Conservation (phyloP, 1,139 yeast species). For the Maudiozyma humilis region DNA sequence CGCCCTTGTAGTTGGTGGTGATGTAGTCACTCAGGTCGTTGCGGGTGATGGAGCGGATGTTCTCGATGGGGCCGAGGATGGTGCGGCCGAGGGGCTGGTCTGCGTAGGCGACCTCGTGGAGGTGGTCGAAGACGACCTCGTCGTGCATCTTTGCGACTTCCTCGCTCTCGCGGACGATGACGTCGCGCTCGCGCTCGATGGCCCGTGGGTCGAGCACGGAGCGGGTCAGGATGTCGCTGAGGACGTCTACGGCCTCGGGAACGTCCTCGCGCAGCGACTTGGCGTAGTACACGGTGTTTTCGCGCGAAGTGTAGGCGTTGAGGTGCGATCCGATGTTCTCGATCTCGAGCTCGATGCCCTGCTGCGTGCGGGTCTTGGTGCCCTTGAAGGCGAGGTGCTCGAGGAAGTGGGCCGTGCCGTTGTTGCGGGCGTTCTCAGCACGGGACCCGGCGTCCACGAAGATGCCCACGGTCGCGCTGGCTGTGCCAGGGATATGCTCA, state of each 20-base stretch:
- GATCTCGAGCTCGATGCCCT: slow-evolving; percentile 79
- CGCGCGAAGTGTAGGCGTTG: slow-evolving; percentile 95
- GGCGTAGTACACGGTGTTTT: slow-evolving; percentile 93
- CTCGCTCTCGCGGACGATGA: slow-evolving; percentile 90
- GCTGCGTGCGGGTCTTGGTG: slow-evolving; percentile 73
- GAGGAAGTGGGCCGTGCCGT: slow-evolving; percentile 95
- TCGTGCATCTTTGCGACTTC: slow-evolving; percentile 98
- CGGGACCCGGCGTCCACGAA: slow-evolving; percentile 94
- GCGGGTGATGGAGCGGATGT: slow-evolving; percentile 72
- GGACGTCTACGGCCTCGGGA: slow-evolving; percentile 76
- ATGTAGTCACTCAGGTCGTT: slow-evolving; percentile 74
- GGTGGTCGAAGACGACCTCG: slow-evolving; percentile 94
- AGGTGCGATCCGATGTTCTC: slow-evolving; percentile 95
- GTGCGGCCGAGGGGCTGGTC: slow-evolving; percentile 94
- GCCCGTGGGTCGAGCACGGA: slow-evolving; percentile 77
- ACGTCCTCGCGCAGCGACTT: slow-evolving; percentile 76
- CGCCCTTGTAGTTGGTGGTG: slow-evolving; percentile 82
- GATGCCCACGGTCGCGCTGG: slow-evolving; percentile 95
- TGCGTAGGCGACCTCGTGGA: slow-evolving; percentile 86
- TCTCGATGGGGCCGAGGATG: slow-evolving; percentile 89
- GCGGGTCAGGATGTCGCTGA: slow-evolving; percentile 81
- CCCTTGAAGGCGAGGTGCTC: slow-evolving; percentile 98
- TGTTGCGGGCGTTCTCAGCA: slow-evolving; percentile 74
- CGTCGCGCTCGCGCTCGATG: slow-evolving; percentile 92
- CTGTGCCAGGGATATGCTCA: slow-evolving; percentile 77